Conservation (phyloP, 139 green algal genomes). For the Chlorella sp. region DNA sequence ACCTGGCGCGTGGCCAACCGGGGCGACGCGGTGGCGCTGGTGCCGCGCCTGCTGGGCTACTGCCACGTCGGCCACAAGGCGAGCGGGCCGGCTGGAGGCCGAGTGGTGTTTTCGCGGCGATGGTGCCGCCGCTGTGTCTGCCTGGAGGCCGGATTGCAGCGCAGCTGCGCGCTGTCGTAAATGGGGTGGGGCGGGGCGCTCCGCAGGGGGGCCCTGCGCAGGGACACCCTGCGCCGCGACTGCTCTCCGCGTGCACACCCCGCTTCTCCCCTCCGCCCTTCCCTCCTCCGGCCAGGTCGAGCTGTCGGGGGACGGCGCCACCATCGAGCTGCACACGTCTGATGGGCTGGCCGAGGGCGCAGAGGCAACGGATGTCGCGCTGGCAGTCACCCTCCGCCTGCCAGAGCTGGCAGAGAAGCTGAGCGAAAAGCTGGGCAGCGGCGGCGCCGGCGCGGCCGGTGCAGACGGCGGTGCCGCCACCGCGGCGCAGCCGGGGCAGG, state of each 20-base stretch:
- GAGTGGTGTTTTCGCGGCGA: constrained; percentile 16
- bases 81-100: constrained; percentile 15
- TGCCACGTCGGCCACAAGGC: constrained; percentile 63
- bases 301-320: too few relatives aligned
- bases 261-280: neutral
- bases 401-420: constrained; percentile 5
- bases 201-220: neutral
- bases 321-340: too few relatives aligned
- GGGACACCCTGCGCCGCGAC: neutral
- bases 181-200: neutral
- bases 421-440: neutral
- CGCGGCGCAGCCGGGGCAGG: neutral
- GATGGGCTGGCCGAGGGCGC: constrained; percentile 7
- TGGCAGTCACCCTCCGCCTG: constrained; percentile 8
- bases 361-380: constrained; percentile 1
- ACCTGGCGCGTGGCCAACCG: constrained; percentile 77
- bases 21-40: constrained; percentile 65
- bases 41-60: constrained; percentile 73
- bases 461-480: neutral
- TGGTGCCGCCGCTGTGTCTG: neutral
- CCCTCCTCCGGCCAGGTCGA: neutral
- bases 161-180: neutral
- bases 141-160: neutral
- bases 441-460: neutral
- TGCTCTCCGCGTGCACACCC: neutral